Percentiles rank a stretch among this genome's conserved stretches.
These are phyloP conservation scores for Coemansia sp. DNA, from an alignment of 192 early-diverging fungal species.

Conservation along the genomic window DNA sequence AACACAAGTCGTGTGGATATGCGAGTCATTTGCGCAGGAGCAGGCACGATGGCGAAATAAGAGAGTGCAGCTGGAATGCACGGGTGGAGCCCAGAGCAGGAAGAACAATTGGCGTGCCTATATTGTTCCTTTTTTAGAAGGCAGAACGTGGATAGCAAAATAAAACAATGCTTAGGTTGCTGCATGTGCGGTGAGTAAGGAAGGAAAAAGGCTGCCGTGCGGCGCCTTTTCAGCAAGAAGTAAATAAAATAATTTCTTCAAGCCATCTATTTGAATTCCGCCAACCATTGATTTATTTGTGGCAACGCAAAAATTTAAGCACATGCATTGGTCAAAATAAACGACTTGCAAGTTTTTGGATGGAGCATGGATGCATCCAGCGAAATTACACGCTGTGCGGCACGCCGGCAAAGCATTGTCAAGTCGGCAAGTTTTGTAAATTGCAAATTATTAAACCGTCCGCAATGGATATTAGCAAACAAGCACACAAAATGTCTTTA, in stretches of 20 bases:
- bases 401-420: background rate
- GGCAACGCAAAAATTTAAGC: background rate
- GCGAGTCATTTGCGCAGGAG: background rate
- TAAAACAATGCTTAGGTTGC: background rate
- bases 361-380: too few species aligned
- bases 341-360: too few species aligned
- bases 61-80: background rate
- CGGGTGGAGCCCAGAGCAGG: background rate
- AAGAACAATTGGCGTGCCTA: slow-evolving; percentile 7
- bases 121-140: slow-evolving; percentile 5
- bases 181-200: slow-evolving; percentile 6
- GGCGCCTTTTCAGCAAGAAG: slow-evolving; percentile 1
- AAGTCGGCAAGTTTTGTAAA: background rate
- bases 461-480: slow-evolving; percentile 1
- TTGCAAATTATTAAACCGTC: background rate
- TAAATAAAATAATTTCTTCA: background rate
- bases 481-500: background rate
- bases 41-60: background rate
- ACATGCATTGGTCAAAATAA: background rate
- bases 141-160: background rate
- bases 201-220: background rate
- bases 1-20: background rate
- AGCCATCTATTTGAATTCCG: slow-evolving; percentile 1
- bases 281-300: background rate
- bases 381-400: background rate